Evolutionary conservation across 2,329 filamentous ascomycete genomes (phyloP).

Genomic region (Scolecobasidium constrictum): DNA sequence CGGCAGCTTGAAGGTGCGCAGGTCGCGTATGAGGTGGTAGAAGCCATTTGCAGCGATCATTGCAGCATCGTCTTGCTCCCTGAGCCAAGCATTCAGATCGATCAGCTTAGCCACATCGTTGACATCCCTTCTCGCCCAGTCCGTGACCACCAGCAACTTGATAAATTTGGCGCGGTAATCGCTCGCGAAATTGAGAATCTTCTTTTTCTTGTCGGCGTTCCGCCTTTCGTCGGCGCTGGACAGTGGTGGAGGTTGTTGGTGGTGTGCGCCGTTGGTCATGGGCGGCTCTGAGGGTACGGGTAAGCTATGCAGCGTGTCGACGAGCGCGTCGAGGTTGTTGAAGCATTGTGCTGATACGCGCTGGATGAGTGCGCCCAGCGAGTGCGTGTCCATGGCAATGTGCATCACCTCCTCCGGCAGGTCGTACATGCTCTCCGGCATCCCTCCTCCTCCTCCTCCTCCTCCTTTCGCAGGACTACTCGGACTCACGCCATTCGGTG

Average conservation of each 20-base stretch:
- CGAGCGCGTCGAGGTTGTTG: slow-evolving; percentile 60
- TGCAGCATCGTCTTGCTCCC: slow-evolving; percentile 38
- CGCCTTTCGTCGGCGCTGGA: slow-evolving; percentile 48
- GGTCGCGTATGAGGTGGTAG: slow-evolving; percentile 47
- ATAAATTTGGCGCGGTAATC: slow-evolving; percentile 78
- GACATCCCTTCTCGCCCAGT: slow-evolving; percentile 70
- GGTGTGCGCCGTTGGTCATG: slow-evolving; percentile 15
- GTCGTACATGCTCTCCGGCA: slow-evolving; percentile 12
- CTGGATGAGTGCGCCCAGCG: slow-evolving; percentile 62
- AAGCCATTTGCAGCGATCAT: slow-evolving; percentile 46
- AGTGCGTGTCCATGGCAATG: slow-evolving; percentile 65
- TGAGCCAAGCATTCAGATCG: slow-evolving; percentile 68
- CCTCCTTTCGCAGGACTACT: background rate
- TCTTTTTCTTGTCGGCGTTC: slow-evolving; percentile 65
- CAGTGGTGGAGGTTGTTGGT: background rate
- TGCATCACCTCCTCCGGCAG: slow-evolving; percentile 48
- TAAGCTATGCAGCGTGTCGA: slow-evolving; percentile 60
- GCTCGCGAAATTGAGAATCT: slow-evolving; percentile 67
- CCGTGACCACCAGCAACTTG: slow-evolving; percentile 79
- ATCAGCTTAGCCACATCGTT: slow-evolving; percentile 77
- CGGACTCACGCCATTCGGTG: slow-evolving; percentile 6
- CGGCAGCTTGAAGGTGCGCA: slow-evolving; percentile 64
- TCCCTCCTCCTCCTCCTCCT: too few species aligned
- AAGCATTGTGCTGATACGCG: slow-evolving; percentile 77
- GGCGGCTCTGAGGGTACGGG: slow-evolving; percentile 40